Percentiles rank a stretch among this genome's conserved stretches.
Conservation (phyloP, 1,284 basidiomycete genomes). For the Austroboletus novae-zelandiae region DNA sequence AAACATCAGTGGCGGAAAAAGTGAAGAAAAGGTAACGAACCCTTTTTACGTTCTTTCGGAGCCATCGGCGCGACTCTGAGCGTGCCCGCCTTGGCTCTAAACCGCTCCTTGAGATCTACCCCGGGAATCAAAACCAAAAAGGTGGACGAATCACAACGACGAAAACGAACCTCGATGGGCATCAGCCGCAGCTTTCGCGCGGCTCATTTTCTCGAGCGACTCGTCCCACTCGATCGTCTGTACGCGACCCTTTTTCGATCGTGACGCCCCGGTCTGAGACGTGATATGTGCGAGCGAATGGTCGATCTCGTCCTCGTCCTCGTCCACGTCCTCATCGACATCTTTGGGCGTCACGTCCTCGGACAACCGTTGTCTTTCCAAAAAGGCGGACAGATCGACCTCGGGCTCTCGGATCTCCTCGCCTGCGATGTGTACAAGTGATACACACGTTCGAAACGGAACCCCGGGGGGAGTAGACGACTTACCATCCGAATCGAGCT, state of each 20-base stretch:
- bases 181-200: constrained; percentile 69
- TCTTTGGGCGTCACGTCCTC: constrained; percentile 23
- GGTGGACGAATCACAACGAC: neutral
- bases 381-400: constrained; percentile 65
- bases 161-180: constrained; percentile 59
- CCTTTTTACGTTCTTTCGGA: constrained; percentile 34
- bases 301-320: constrained; percentile 61
- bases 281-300: constrained; percentile 52
- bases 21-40: constrained; percentile 18
- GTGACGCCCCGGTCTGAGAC: constrained; percentile 19
- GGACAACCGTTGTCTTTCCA: constrained; percentile 57
- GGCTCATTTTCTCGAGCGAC: constrained; percentile 57
- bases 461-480: too few species aligned
- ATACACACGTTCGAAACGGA: neutral
- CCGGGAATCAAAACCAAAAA: neutral
- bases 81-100: constrained; percentile 57
- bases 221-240: constrained; percentile 66
- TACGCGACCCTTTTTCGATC: constrained; percentile 58
- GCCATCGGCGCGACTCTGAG: constrained; percentile 41
- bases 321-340: constrained; percentile 8
- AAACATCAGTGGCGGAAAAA: neutral
- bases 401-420: constrained; percentile 69
- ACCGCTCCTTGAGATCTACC: constrained; percentile 65
- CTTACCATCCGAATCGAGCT: constrained; percentile 61
- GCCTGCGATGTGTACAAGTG: constrained; percentile 42